Percentiles rank a stretch among this genome's conserved stretches.
Conservation (phyloP, 2,329 filamentous ascomycete genomes). For the Clonostachys byssicola region DNA sequence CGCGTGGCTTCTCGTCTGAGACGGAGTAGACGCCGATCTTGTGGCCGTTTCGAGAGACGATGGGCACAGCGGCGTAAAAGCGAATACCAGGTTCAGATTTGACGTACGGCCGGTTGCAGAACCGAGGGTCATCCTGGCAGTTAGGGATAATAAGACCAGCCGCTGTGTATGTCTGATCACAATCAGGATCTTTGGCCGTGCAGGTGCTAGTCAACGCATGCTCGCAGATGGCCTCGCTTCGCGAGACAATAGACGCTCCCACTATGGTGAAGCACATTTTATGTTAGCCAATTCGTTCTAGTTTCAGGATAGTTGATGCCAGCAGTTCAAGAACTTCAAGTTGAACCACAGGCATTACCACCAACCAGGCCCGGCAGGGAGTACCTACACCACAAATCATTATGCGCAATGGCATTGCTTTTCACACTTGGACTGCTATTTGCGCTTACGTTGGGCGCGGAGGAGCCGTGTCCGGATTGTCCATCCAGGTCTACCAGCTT, state of each 20-base stretch:
- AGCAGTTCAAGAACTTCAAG: no score
- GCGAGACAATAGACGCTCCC: slow-evolving; percentile 16
- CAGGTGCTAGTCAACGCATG: slow-evolving; percentile 14
- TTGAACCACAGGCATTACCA: no score
- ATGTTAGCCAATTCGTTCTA: no score
- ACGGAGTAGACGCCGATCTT: slow-evolving; percentile 59
- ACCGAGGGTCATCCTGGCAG: slow-evolving; percentile 21
- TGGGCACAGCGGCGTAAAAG: slow-evolving; percentile 45
- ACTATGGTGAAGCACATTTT: slow-evolving; percentile 5
- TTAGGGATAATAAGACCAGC: slow-evolving; percentile 20
- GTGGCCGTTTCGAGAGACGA: slow-evolving; percentile 47
- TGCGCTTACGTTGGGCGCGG: no score
- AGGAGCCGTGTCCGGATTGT: not conserved
- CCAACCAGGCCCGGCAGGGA: no score
- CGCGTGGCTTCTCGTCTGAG: slow-evolving; percentile 50
- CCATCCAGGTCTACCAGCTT: slow-evolving; percentile 25
- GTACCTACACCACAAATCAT: slow-evolving; percentile 26
- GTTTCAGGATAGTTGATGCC: no score
- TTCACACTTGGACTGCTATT: no score
- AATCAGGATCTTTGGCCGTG: slow-evolving; percentile 12
- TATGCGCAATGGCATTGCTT: not conserved
- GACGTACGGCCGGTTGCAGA: slow-evolving; percentile 22
- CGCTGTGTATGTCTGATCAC: slow-evolving; percentile 15
- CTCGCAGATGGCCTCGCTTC: slow-evolving; percentile 25
- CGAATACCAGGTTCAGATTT: slow-evolving; percentile 20